These are phyloP conservation scores for Antitrichia curtipendula DNA, from an alignment of 225 moss, liverwort and hornwort genomes.

Conservation along the genomic window DNA sequence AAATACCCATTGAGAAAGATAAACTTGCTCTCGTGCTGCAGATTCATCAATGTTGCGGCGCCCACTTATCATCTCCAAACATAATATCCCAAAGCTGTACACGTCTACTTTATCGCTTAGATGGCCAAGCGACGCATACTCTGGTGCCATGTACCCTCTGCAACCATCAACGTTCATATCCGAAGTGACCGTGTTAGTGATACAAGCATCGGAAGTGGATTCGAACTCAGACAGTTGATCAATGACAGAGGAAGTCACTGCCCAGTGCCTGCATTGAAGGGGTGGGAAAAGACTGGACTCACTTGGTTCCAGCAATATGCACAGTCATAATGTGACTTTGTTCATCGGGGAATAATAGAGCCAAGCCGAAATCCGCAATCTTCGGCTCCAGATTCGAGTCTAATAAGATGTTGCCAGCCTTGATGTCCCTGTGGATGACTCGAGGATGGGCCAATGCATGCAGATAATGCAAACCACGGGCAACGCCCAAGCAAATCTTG, in stretches of 20 bases:
- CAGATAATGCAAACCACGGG: neutral
- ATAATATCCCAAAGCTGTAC: neutral
- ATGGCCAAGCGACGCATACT: slow-evolving; percentile 3
- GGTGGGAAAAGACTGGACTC: neutral
- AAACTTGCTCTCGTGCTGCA: neutral
- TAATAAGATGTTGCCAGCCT: neutral
- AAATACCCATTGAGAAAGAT: neutral
- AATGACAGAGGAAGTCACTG: neutral
- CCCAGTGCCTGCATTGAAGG: neutral
- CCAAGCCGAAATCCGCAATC: slow-evolving; percentile 7
- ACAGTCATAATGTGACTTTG: neutral
- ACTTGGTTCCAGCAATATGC: slow-evolving; percentile 11
- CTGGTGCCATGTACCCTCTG: slow-evolving; percentile 9
- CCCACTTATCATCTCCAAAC: slow-evolving; percentile 9
- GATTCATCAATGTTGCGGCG: neutral
- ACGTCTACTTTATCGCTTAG: slow-evolving; percentile 8
- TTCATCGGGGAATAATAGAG: neutral
- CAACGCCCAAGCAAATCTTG: slow-evolving; percentile 5
- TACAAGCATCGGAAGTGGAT: neutral
- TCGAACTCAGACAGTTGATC: neutral
- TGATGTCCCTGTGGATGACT: slow-evolving; percentile 11
- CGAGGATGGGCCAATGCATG: neutral
- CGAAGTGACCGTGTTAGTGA: neutral
- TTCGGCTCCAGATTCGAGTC: neutral
- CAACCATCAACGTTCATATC: neutral